Base-by-base conservation (phyloP, 345 rosid species). In the Arabidopsis arenosa region DNA sequence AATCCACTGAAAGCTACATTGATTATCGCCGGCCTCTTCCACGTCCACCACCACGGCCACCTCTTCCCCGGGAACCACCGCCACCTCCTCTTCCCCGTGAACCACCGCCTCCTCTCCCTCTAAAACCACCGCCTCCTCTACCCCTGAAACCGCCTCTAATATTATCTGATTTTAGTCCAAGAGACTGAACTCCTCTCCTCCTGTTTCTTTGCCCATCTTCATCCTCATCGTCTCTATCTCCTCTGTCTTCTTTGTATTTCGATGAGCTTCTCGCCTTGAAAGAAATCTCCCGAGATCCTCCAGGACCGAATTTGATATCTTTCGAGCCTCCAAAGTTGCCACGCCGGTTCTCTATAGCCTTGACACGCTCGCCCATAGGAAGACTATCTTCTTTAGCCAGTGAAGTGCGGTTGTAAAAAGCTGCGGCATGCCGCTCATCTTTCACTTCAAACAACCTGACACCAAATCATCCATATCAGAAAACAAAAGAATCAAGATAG, bases 261-360 rank as follows among this genome's bases (percentile, higher is more conserved):
- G 85, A 86, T 0, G 82, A 83, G 79, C 87, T 86, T 83, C 83
- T 85, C 37, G 97, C 45, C n/a, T 61, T 40, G 73, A 92, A 92
- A 36, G 96, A 92, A 73, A 92, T 85, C 80, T 95, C 96, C 13
- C 97, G 79, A 1, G 97, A 95, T 26, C 97, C 97, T 62, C 99
- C 97, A 6, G 90, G 88, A 57, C 97, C 97, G 58, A 88, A 80
- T 80, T 90, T 92, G 32, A 95, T 86, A 23, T 80, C 85, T 12
- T 73, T 84, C 9, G 83, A 67, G 30, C 54, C 54, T 47, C 88
- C 86, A 21, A 67, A 47, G 54, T 44, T 79, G 6, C 57, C 80
- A 53, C 64, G 79, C 7, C 78, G 81, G 4, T 74, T 74, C 79
- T 84, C 84, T 70, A 89, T 82, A 49, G 88, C 90, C 60, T 85